phyloP scores from a whole-genome alignment of 2,329 filamentous ascomycete genomes.

The Epichloe hybrida region DNA sequence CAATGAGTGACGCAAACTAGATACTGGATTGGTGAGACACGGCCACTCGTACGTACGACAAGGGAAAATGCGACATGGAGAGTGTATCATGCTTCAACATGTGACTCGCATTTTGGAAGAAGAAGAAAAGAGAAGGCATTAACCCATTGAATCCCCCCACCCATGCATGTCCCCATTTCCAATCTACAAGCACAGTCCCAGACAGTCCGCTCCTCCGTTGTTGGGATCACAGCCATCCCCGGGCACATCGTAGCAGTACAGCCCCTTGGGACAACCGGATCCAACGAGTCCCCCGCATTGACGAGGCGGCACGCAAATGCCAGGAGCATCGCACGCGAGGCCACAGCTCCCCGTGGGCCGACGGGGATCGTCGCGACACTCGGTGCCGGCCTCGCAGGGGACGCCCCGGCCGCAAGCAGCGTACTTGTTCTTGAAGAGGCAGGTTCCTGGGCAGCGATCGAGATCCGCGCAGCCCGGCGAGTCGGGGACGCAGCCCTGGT shows the following conservation, averaged over 20 bases:
- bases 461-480: constrained; percentile 12
- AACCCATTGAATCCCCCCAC: background rate
- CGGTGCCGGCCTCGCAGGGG: constrained; percentile 12
- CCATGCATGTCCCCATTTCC: background rate
- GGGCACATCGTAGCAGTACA: constrained; percentile 18
- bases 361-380: constrained; percentile 22
- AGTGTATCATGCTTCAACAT: too few species aligned
- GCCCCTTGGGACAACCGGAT: constrained; percentile 12
- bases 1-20: too few species aligned
- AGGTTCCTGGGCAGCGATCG: constrained; percentile 16
- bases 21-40: too few species aligned
- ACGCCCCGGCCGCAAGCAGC: constrained; percentile 17
- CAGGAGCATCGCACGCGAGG: constrained; percentile 21
- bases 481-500: constrained; percentile 14
- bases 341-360: constrained; percentile 15
- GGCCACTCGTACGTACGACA: background rate
- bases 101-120: too few species aligned
- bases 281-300: constrained; percentile 18
- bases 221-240: constrained; percentile 16
- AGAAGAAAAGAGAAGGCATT: background rate
- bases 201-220: constrained; percentile 17
- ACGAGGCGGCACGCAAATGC: constrained; percentile 18
- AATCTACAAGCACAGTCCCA: constrained; percentile 18
- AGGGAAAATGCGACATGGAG: background rate
- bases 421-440: constrained; percentile 18